Percentiles rank a stretch among this genome's conserved stretches.
Evolutionary conservation across 1,284 basidiomycete species (phyloP).

Genomic region (Ceratobasidium papillatum): DNA sequence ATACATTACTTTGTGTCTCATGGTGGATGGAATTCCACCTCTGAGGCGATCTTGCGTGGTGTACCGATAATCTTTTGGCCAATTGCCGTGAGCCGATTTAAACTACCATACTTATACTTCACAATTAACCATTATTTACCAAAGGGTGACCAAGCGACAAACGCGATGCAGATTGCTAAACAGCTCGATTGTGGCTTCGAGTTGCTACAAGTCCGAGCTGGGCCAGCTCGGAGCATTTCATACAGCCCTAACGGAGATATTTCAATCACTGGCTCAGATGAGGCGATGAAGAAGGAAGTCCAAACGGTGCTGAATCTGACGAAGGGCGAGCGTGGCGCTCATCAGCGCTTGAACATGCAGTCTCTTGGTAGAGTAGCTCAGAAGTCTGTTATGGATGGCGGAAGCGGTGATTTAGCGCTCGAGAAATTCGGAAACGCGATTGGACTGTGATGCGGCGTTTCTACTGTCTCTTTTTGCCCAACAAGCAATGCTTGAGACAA

Average conservation of each 20-base stretch:
- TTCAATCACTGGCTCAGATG: background rate
- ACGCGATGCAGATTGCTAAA: conserved; percentile 9
- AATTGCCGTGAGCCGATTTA: conserved; percentile 11
- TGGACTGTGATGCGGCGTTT: background rate
- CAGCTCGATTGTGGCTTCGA: conserved; percentile 28
- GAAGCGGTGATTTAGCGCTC: background rate
- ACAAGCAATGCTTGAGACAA: too few species aligned
- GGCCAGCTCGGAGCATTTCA: background rate
- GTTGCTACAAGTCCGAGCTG: conserved; percentile 28
- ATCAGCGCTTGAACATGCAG: conserved; percentile 5
- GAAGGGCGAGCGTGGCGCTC: background rate
- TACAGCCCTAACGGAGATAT: conserved; percentile 1
- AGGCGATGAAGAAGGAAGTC: conserved; percentile 10
- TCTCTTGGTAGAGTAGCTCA: background rate
- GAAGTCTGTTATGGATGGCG: background rate
- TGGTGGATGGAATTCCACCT: conserved; percentile 29
- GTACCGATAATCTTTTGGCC: conserved; percentile 39
- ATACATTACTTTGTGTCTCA: conserved; percentile 38
- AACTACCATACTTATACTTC: background rate
- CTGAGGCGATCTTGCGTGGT: conserved; percentile 14
- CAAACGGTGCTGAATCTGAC: background rate
- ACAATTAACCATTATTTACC: background rate
- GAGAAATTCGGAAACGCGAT: background rate
- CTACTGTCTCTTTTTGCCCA: too few species aligned
- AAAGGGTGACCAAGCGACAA: conserved; percentile 17